Percentiles rank a stretch among this genome's conserved stretches.
Evolutionary conservation across 768 basidiomycete species (phyloP).

Genomic region (Lanmaoa rubissima): DNA sequence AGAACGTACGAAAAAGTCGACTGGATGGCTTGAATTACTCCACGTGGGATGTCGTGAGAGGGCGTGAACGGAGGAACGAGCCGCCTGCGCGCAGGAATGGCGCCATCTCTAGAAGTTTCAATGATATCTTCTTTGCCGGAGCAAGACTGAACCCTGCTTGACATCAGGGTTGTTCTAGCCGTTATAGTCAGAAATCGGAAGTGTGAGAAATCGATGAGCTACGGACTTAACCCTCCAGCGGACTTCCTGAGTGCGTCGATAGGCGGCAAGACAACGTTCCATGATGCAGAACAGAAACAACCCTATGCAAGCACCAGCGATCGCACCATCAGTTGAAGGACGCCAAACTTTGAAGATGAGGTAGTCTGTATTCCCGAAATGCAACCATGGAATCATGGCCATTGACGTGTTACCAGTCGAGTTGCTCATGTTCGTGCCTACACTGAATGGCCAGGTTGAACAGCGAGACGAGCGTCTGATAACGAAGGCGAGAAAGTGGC

Average conservation of each 20-base stretch:
- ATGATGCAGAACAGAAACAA: slow-evolving; percentile 65
- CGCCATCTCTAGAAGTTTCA: neutral
- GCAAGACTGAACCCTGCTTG: neutral
- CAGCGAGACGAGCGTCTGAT: neutral
- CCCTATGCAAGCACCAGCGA: slow-evolving; percentile 73
- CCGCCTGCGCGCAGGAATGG: slow-evolving; percentile 17
- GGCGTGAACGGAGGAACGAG: slow-evolving; percentile 60
- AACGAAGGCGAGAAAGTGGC: neutral
- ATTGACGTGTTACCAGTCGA: slow-evolving; percentile 16
- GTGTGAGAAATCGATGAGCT: neutral
- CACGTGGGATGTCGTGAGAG: slow-evolving; percentile 69
- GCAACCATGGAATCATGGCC: slow-evolving; percentile 67
- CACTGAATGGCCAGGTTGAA: neutral
- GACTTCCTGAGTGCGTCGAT: slow-evolving; percentile 49
- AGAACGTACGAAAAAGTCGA: slow-evolving; percentile 62
- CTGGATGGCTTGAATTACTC: slow-evolving; percentile 61
- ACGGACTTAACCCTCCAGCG: slow-evolving; percentile 61
- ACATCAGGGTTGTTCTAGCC: slow-evolving; percentile 11
- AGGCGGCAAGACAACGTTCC: slow-evolving; percentile 66
- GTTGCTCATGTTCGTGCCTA: slow-evolving; percentile 1
- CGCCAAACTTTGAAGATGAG: slow-evolving; percentile 67
- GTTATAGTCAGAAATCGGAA: neutral
- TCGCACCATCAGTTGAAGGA: slow-evolving; percentile 66
- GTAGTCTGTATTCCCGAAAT: slow-evolving; percentile 62
- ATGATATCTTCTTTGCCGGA: neutral